phyloP scores from a whole-genome alignment of 139 green algal species.

The Auxenochlorella protothecoides region DNA sequence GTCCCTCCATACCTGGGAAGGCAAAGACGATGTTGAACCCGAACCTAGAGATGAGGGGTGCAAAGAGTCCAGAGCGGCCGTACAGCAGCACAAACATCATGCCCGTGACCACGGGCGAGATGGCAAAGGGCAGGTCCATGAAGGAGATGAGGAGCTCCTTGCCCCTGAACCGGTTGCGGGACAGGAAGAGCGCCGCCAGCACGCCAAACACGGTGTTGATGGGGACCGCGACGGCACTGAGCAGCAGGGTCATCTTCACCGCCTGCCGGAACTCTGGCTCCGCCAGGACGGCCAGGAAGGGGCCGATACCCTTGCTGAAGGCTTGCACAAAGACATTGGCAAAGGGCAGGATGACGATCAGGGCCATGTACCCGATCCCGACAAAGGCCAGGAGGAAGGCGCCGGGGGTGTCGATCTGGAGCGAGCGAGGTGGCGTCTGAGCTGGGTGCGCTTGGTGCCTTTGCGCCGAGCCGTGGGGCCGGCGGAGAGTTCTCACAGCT shows the following conservation, averaged over 20 bases:
- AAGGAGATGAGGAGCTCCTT: constrained; percentile 67
- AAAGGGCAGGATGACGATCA: constrained; percentile 68
- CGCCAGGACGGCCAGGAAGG: constrained; percentile 56
- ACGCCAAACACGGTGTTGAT: constrained; percentile 75
- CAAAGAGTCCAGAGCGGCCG: constrained; percentile 76
- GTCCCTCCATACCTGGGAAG: constrained; percentile 47
- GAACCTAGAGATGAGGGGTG: constrained; percentile 43
- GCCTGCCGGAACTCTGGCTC: constrained; percentile 70
- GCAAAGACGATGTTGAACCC: constrained; percentile 78
- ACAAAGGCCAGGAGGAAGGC: constrained; percentile 40
- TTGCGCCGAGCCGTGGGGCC: no score
- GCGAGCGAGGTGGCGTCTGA: no score
- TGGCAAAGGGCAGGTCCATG: constrained; percentile 82
- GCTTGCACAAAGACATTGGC: constrained; percentile 76
- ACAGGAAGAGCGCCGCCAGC: constrained; percentile 54
- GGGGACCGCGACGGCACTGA: constrained; percentile 61
- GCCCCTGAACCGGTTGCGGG: constrained; percentile 67
- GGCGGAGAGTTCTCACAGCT: no score
- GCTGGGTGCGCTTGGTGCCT: no score
- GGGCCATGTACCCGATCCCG: constrained; percentile 46
- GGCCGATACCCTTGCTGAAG: constrained; percentile 56
- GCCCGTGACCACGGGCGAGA: constrained; percentile 32
- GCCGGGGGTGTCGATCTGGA: constrained; percentile 37
- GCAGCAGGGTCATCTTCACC: constrained; percentile 58
- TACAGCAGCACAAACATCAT: constrained; percentile 85